Percentiles rank a stretch among this genome's conserved stretches.
Evolutionary conservation across 345 rosid species (phyloP).

Genomic region (Eucalyptus rudis): DNA sequence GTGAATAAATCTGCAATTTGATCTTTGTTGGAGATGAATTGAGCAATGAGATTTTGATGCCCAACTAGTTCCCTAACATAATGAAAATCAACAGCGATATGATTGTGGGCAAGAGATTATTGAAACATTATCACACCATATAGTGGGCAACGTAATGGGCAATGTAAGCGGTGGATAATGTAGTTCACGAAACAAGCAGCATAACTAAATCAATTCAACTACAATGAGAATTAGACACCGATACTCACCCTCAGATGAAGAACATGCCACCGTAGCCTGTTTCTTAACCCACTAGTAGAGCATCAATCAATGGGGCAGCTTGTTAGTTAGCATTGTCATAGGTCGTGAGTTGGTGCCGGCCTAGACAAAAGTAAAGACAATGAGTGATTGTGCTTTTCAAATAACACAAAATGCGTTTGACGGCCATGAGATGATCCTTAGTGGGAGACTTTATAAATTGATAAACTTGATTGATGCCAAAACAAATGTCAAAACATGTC

Average conservation of each 20-base stretch:
- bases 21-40: neutral
- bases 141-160: too few species aligned
- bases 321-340: neutral
- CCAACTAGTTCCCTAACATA: neutral
- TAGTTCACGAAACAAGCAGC: neutral
- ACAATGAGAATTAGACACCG: neutral
- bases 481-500: neutral
- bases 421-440: neutral
- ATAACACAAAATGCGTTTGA: neutral
- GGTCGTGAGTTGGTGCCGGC: neutral
- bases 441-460: neutral
- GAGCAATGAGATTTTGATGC: neutral
- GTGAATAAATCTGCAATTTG: too few species aligned
- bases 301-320: neutral
- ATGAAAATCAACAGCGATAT: neutral
- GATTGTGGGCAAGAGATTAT: neutral
- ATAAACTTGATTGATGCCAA: neutral
- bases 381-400: neutral
- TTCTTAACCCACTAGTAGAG: neutral
- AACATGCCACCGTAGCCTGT: neutral
- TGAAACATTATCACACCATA: neutral
- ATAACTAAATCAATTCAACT: too few species aligned
- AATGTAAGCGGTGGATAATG: neutral
- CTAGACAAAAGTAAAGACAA: neutral
- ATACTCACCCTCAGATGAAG: neutral